phyloP scores from a whole-genome alignment of 768 basidiomycete species.

The Suillus lakei region DNA sequence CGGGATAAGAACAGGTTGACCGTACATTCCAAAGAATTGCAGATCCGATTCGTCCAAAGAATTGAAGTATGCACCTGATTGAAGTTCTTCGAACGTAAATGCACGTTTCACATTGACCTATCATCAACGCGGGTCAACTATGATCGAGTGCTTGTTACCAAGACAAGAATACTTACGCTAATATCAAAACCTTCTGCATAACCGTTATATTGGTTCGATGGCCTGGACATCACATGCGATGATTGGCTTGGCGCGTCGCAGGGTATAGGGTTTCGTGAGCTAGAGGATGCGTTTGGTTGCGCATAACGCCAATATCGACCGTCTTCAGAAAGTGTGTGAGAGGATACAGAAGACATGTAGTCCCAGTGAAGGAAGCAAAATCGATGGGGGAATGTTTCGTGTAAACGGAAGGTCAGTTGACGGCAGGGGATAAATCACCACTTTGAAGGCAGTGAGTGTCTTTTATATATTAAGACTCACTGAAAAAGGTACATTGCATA shows the following conservation, averaged over 20 bases:
- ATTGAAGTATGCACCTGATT: conserved; percentile 35
- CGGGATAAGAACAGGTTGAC: conserved; percentile 37
- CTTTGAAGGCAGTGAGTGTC: conserved; percentile 12
- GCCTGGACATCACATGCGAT: not conserved
- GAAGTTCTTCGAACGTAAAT: conserved; percentile 39
- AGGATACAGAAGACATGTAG: conserved; percentile 8
- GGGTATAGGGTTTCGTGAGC: not conserved
- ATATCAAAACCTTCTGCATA: conserved; percentile 31
- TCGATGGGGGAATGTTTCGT: not conserved
- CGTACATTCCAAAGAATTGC: conserved; percentile 37
- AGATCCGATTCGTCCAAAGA: conserved; percentile 37
- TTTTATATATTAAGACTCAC: conserved; percentile 29
- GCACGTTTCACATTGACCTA: conserved; percentile 36
- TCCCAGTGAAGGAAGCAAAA: not conserved
- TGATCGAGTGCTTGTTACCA: not conserved
- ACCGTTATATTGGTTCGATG: conserved; percentile 5
- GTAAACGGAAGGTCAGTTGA: conserved; percentile 16
- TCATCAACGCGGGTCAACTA: not conserved
- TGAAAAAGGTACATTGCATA: conserved; percentile 29
- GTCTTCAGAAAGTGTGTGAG: conserved; percentile 5
- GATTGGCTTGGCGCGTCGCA: not conserved
- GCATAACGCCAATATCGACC: not conserved
- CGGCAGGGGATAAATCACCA: conserved; percentile 24
- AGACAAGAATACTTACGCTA: conserved; percentile 15
- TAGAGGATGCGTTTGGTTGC: not conserved